Evolutionary conservation across 331 rosid species (phyloP), one percentile per base, ranked within the genome.

Genomic region (Pyracantha coccinea): DNA sequence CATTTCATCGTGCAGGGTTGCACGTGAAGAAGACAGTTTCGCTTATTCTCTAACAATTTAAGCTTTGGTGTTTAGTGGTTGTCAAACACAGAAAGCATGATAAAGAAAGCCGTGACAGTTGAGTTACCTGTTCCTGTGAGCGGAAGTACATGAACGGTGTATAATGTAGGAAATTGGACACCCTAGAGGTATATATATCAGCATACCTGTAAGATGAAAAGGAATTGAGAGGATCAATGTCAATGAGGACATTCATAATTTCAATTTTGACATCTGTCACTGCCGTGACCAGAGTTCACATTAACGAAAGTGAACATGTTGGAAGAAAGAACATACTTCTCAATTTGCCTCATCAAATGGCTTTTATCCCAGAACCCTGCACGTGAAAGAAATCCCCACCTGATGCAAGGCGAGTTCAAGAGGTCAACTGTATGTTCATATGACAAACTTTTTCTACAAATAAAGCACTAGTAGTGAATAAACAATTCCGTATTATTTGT

Each of bases 351-450:
- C 99, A 94, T 94, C 85, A 94, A 75, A 82, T 94, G 99, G 80
- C 99, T 94, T 85, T 94, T 94, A 82, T 94, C 99, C 97, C 97
- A 94, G 60, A 94, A 75, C 52, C 95, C 99, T 23, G 99, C 97
- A 15, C 99, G 96, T 28, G 99, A 94, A 71, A 94, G 89, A 83
- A 78, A 94, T 27, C 99, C 99, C 99, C 99, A 94, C 93, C 99
- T 94, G 76, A 78, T 25, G 82, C 69, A 83, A 13, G 66, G 66
- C 66, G 63, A 2, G 57, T 68, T 72, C 70, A 62, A 29, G 63
- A 75, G 53, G 85, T 85, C 33, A 84, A 66, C 69, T 16, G 59
- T 53, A 70, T 54, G 45, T 14, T 35, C 76, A 54, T 3, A 54
- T 35, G 57, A 35, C 5, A 33, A 57, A 57, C 19, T 35, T 58